These are phyloP conservation scores for Gynochthodes officinalis DNA, from an alignment of 257 asterid genomes.

Conservation along the genomic window DNA sequence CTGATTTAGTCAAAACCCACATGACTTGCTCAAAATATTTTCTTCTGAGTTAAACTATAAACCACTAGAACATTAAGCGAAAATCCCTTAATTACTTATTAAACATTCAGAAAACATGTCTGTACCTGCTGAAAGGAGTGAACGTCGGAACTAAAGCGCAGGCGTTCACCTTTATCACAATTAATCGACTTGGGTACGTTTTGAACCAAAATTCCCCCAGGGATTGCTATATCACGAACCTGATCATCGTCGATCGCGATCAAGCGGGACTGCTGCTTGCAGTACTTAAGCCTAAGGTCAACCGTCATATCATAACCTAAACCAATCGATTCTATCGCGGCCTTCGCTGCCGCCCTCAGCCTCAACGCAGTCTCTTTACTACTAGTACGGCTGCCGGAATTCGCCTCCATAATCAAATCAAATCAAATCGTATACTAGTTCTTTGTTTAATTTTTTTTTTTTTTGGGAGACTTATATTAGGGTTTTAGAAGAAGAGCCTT, in stretches of 20 bases:
- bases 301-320: constrained; percentile 60
- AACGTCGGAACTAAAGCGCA: constrained; percentile 70
- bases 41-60: neutral
- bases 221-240: constrained; percentile 63
- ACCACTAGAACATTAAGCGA: neutral
- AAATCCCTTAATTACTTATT: neutral
- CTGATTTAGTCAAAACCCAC: no score
- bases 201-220: constrained; percentile 70
- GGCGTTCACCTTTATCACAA: constrained; percentile 81
- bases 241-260: constrained; percentile 59
- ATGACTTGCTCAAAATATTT: no score
- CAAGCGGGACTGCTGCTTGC: constrained; percentile 39
- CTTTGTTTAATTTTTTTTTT: neutral
- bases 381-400: neutral
- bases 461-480: neutral
- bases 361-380: constrained; percentile 52
- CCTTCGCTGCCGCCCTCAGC: constrained; percentile 65
- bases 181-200: constrained; percentile 61
- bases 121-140: constrained; percentile 69
- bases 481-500: neutral
- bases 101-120: neutral
- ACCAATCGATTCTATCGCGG: constrained; percentile 64
- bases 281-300: constrained; percentile 31
- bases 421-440: no score
- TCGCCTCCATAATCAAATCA: neutral